Conservation (phyloP, 106 monocot species). For the Apostasia shenzhenica region DNA sequence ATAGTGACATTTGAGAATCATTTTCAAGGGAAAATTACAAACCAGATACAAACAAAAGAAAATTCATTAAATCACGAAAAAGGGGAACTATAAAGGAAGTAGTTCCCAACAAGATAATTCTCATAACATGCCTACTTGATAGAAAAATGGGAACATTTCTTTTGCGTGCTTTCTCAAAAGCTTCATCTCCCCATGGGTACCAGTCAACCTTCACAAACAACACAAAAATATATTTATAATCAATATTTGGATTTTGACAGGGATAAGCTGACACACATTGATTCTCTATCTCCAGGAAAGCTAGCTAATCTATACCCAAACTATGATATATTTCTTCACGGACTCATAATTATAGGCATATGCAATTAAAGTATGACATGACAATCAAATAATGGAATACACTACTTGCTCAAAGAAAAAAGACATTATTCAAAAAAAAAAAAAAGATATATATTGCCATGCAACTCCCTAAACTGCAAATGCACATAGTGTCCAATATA, state of each 20-base stretch:
- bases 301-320: no score
- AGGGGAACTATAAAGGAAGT: not conserved
- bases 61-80: constrained; percentile 1
- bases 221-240: not conserved
- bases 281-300: not conserved
- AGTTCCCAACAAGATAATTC: not conserved
- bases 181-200: constrained; percentile 98
- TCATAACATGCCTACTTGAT: constrained; percentile 47
- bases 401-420: not conserved
- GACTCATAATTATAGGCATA: not conserved
- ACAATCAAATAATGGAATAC: not conserved
- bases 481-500: not conserved
- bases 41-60: not conserved
- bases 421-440: not conserved
- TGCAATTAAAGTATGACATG: not conserved
- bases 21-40: not conserved
- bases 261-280: not conserved
- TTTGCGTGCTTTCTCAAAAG: constrained; percentile 72
- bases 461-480: not conserved
- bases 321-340: not conserved
- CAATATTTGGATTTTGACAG: not conserved
- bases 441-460: not conserved
- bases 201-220: constrained; percentile 72
- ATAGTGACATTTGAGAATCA: constrained; percentile 7
- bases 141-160: constrained; percentile 88